Evolutionary conservation across 179 eudicot species (phyloP), one percentile per base, ranked within the genome.

Genomic region (Beta macrorhiza): DNA sequence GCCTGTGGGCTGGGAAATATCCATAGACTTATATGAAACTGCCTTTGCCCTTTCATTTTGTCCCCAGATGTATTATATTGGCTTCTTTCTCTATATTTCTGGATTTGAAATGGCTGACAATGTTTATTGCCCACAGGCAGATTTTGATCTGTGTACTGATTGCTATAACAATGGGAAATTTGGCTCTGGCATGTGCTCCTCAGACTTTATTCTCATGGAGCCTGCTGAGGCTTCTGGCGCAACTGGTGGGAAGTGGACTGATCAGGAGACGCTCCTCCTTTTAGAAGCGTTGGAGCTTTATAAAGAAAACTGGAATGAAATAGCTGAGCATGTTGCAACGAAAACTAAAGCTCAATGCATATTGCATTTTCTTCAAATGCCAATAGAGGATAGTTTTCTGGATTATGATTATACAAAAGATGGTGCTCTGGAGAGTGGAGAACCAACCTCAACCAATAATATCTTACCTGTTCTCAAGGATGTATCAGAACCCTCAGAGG

Each of bases 291-390:
- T 96, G 84, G 98, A 96, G 84, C 91, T 96, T 71, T 96, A 78
- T 76, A 92, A 88, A 73, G 99, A 96, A 85, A 96, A 96, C 88
- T 96, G 99, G 99, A 96, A 92, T 80, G 99, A 96, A 85, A 96
- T 96, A 79, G 98, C 99, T 78, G 99, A 96, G 89, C 99, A 96
- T 82, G 99, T 96, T 67, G 99, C 98, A 65, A 96, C 99, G 13
- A 96, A 96, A 85, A 96, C 99, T 57, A 96, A 91, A 88, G 92
- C 99, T 79, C 99, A 96, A 78, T 96, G 99, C 82, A 96, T 96
- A 78, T 85, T 96, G 88, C 98, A 96, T 85, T 96, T 94, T 86
- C 91, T 96, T 87, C 94, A 94, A 83, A 96, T 96, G 99, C 99
- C 99, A 22, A 96, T 96, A 58, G 99, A 92, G 88, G 99, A 96